A percentile compares a stretch with the other conserved stretches of the same genome.
Conservation (phyloP, 768 basidiomycete species). For the Pleurotus cornucopiae region DNA sequence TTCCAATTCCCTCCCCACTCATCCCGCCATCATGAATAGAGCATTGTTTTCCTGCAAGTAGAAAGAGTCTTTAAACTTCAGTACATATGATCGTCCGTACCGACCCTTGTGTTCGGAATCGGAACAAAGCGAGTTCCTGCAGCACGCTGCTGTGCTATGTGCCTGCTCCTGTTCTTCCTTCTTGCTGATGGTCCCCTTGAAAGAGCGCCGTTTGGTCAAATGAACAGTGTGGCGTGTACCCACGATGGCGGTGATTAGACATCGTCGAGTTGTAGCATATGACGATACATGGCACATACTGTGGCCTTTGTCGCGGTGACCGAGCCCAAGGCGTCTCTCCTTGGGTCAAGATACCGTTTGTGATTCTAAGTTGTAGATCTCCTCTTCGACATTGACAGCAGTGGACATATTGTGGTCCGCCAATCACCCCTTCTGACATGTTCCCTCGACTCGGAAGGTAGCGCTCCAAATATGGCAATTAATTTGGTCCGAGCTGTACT, state of each 20-base stretch:
- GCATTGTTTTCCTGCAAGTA: slow-evolving; percentile 3
- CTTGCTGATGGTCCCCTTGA: slow-evolving; percentile 3
- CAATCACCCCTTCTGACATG: background rate
- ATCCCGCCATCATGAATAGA: slow-evolving; percentile 1
- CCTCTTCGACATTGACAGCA: background rate
- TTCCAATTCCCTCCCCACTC: background rate
- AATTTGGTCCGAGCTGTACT: no score
- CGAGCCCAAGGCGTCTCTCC: slow-evolving; percentile 3
- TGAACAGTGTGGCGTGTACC: background rate
- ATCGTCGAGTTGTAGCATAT: background rate
- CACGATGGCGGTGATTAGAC: slow-evolving; percentile 8
- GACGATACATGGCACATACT: background rate
- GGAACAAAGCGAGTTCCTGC: background rate
- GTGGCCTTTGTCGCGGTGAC: no score
- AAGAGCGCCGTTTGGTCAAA: slow-evolving; percentile 7
- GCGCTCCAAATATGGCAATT: background rate
- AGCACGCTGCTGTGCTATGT: background rate
- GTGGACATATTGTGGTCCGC: background rate
- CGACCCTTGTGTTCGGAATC: background rate
- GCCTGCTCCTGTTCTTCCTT: slow-evolving; percentile 3
- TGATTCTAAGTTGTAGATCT: background rate
- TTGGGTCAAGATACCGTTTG: slow-evolving; percentile 5
- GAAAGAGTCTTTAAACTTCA: slow-evolving; percentile 3
- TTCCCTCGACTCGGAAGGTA: background rate
- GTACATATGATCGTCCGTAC: background rate